phyloP scores from a whole-genome alignment of 768 basidiomycete genomes.

The Russula griseocarnosa region DNA sequence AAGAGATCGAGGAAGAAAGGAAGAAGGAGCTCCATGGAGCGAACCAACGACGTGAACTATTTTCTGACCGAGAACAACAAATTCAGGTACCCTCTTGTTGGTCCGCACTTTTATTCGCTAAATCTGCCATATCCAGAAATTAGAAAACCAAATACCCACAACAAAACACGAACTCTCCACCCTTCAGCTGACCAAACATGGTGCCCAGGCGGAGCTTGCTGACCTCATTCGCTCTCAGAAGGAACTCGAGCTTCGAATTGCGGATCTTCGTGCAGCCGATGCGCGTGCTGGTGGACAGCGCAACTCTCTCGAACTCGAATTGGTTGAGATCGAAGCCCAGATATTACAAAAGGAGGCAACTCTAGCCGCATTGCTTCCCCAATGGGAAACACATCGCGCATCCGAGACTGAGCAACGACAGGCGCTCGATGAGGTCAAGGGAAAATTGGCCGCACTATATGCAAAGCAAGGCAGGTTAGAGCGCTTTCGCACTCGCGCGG shows the following conservation, averaged over 20 bases:
- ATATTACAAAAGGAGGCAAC: conserved; percentile 60
- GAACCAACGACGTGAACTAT: conserved; percentile 78
- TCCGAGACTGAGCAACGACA: conserved; percentile 54
- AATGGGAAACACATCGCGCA: conserved; percentile 59
- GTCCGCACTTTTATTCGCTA: neutral
- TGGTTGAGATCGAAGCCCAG: conserved; percentile 53
- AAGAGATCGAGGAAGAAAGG: conserved; percentile 81
- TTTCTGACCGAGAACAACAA: conserved; percentile 76
- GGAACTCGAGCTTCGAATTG: conserved; percentile 78
- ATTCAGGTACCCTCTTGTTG: conserved; percentile 53
- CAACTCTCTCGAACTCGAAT: conserved; percentile 59
- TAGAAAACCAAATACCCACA: conserved; percentile 70
- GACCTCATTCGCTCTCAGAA: conserved; percentile 83
- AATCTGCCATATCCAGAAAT: conserved; percentile 43
- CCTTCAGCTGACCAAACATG: conserved; percentile 61
- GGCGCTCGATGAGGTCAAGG: conserved; percentile 69
- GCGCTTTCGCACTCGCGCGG: conserved; percentile 76
- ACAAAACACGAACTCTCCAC: conserved; percentile 70
- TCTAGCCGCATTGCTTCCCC: conserved; percentile 61
- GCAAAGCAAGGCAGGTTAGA: conserved; percentile 87
- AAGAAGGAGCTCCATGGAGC: conserved; percentile 77
- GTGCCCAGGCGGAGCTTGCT: conserved; percentile 76
- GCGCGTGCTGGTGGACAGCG: conserved; percentile 62
- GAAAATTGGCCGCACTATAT: conserved; percentile 68
- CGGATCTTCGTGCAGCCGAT: conserved; percentile 67